Percentiles rank a stretch among this genome's conserved stretches.
Evolutionary conservation across 2,329 filamentous ascomycete species (phyloP).

Genomic region (Nemania bipapillata): DNA sequence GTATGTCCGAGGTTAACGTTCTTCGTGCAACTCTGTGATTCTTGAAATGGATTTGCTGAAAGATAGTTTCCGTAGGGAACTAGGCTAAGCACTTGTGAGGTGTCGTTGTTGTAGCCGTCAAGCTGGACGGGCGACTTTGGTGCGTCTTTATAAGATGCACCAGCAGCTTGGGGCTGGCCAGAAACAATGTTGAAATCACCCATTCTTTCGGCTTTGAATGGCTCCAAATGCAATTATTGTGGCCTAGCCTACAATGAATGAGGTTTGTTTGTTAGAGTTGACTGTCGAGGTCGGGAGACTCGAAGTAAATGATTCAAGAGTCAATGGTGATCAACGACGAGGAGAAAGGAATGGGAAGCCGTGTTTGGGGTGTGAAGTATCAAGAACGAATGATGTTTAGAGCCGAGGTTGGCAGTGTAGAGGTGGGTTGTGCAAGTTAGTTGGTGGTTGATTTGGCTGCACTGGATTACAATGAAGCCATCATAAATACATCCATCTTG

Average conservation of each 20-base stretch:
- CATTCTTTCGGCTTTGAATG: slow-evolving; percentile 16
- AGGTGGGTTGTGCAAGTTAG: not conserved
- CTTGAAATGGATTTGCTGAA: slow-evolving; percentile 10
- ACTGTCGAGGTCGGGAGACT: slow-evolving; percentile 2
- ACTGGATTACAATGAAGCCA: slow-evolving; percentile 32
- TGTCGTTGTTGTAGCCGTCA: slow-evolving; percentile 13
- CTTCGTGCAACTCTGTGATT: slow-evolving; percentile 23
- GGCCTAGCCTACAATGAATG: not conserved
- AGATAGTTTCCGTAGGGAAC: slow-evolving; percentile 5
- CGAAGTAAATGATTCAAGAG: not conserved
- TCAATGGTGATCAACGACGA: not conserved
- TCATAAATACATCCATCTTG: slow-evolving; percentile 30
- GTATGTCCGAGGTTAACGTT: slow-evolving; percentile 11
- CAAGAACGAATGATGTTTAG: not conserved
- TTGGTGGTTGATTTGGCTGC: slow-evolving; percentile 6
- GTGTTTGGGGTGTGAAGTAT: not conserved
- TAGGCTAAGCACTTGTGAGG: slow-evolving; percentile 14
- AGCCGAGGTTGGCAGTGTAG: not conserved
- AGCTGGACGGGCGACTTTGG: not conserved
- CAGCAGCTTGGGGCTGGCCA: slow-evolving; percentile 17
- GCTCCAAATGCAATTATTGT: not conserved
- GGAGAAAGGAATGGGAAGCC: not conserved
- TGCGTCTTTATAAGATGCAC: slow-evolving; percentile 1
- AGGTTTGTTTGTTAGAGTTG: not conserved
- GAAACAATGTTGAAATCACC: not conserved